Conservation (phyloP, 139 green algal genomes). For the Chlorella sp. region DNA sequence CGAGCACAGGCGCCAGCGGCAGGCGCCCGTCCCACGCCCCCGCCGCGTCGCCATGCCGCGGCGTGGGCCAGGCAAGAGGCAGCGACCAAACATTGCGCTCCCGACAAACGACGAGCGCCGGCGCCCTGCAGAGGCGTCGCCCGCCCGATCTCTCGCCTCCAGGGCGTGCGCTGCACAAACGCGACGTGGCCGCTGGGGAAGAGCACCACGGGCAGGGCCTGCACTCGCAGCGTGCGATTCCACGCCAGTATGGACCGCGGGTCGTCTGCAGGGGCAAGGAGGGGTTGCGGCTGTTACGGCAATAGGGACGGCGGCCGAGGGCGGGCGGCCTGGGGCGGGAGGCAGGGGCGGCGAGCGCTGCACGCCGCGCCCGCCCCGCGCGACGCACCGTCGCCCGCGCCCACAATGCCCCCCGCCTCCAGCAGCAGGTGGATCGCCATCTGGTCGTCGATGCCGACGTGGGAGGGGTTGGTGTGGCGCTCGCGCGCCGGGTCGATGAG, state of each 20-base stretch:
- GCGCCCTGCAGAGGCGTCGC: too few species aligned
- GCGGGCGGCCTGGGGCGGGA: too few species aligned
- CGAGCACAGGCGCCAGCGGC: too few species aligned
- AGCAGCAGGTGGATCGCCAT: constrained; percentile 1
- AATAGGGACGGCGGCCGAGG: too few species aligned
- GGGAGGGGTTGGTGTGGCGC: too few species aligned
- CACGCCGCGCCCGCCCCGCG: neutral
- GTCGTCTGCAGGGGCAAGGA: neutral
- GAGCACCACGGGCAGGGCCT: constrained; percentile 5
- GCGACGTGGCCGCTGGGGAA: constrained; percentile 18
- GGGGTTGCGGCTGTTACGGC: too few species aligned
- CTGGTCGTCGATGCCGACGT: constrained; percentile 14
- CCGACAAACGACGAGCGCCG: too few species aligned
- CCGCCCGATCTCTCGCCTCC: neutral
- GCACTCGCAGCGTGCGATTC: neutral
- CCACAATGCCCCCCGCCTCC: neutral
- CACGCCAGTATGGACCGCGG: neutral
- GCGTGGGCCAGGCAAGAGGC: too few species aligned
- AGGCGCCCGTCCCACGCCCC: too few species aligned
- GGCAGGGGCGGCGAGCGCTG: neutral
- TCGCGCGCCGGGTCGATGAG: neutral
- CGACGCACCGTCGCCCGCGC: neutral
- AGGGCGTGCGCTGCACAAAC: constrained; percentile 20
- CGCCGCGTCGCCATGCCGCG: too few species aligned
- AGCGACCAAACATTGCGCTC: too few species aligned